These are phyloP conservation scores for Aphanomyces astaci DNA, from an alignment of 352 stramenopile genomes.

Conservation along the genomic window DNA sequence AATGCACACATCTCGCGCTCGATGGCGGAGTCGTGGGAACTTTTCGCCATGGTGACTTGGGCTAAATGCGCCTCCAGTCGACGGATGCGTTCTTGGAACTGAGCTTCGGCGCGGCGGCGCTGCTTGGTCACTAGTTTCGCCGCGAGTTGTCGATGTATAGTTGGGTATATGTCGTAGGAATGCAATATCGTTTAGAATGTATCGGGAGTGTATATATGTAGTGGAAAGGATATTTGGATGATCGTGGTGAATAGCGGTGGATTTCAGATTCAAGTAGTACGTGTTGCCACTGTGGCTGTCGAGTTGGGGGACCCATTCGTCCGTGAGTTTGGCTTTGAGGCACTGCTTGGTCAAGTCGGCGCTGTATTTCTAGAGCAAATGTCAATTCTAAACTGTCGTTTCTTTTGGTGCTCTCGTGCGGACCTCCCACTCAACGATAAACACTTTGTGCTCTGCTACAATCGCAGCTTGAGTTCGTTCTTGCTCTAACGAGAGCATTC, in stretches of 20 bases:
- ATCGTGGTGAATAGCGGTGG: not conserved
- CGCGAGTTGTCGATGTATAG: conserved; percentile 7
- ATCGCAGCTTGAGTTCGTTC: not conserved
- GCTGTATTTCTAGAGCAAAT: not conserved
- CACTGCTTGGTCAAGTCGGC: conserved; percentile 5
- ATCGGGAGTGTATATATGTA: too few relatives aligned
- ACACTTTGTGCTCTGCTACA: not conserved
- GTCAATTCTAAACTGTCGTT: not conserved
- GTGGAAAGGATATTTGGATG: conserved; percentile 22
- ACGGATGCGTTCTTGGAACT: not conserved
- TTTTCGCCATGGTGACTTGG: not conserved
- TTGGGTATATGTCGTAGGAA: not conserved
- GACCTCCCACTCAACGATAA: not conserved
- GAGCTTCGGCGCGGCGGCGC: not conserved
- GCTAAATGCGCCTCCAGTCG: not conserved
- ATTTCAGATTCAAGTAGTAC: conserved; percentile 16
- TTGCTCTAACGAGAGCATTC: conserved; percentile 2
- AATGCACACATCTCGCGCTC: not conserved
- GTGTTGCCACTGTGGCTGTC: not conserved
- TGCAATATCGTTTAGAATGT: too few relatives aligned
- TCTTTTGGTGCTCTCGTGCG: not conserved
- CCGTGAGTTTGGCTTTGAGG: conserved; percentile 13
- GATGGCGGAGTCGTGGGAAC: not conserved
- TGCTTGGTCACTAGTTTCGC: conserved; percentile 1
- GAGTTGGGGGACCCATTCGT: conserved; percentile 15